Evolutionary conservation across 2,329 filamentous ascomycete genomes (phyloP), one percentile per base, ranked within the genome.

Genomic region (Aspergillus pseudotamarii): DNA sequence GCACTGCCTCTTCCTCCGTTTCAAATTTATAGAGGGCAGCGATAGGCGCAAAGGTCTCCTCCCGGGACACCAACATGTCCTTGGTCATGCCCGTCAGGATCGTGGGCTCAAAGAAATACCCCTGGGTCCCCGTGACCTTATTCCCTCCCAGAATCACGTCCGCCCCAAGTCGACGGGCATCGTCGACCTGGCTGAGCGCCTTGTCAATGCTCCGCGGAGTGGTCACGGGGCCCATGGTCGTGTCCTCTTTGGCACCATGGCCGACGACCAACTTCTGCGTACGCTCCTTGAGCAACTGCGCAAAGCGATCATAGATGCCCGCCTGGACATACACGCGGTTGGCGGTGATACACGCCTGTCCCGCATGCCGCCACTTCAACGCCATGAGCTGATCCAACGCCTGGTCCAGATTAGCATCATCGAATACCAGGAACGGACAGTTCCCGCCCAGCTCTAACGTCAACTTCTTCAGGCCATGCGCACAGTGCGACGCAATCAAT

Each of bases 61-160:
- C 88, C 0, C 80, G 77, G 2, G 80, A 81, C 43, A 86, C 81
- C 34, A 80, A 68, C 87, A 90, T 90, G 2, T 87, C 81, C 11
- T 81, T 76, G 8, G 81, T 87, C 65, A 88, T 85, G 5, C 84
- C 83, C 0, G 83, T 83, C 46, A 91, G 83, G 60, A 91, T 85
- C 0, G 89, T 91, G 1, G 88, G 89, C 72, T 89, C 84, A 75
- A 91, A 90, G 80, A 91, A 92, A 76, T 89, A 91, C 64, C 86
- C 86, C 62, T 84, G 83, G n/a, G 83, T 83, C 1, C 80, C 82
- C 12, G 80, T 73, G 12, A 79, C 75, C 0, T 77, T 73, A 8
- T 73, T 72, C 1, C 86, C 88, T 14, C 90, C 90, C 23, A 88
- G 78, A 1, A 91, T 78, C n/a, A 91, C 76, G 51, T 84, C 85